Evolutionary conservation across 1,284 basidiomycete species (phyloP).

Genomic region (Tilletia setariae): DNA sequence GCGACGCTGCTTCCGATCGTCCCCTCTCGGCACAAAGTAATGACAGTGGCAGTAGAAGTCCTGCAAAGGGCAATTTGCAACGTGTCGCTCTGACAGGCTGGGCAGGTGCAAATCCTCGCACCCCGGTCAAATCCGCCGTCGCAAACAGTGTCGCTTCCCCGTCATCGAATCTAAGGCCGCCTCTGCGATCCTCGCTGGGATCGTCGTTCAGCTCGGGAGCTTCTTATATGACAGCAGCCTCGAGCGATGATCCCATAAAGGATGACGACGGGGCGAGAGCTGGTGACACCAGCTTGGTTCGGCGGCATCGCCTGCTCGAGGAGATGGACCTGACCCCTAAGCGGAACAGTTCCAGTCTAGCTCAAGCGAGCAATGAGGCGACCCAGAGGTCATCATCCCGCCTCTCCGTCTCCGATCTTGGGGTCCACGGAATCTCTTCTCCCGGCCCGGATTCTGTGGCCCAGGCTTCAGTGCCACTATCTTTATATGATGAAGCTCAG

Average conservation of each 20-base stretch:
- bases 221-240: not conserved
- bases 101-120: not conserved
- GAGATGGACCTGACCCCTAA: constrained; percentile 38
- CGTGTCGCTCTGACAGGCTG: not conserved
- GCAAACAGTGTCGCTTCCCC: not conserved
- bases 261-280: not conserved
- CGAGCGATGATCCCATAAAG: not conserved
- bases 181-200: not conserved
- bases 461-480: constrained; percentile 35
- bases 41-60: not conserved
- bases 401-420: not conserved
- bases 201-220: not conserved
- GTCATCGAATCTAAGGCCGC: not conserved
- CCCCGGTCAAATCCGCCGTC: not conserved
- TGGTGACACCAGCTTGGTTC: constrained; percentile 54
- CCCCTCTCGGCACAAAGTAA: not conserved
- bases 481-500: constrained; percentile 53
- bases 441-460: constrained; percentile 32
- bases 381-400: not conserved
- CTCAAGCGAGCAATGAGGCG: constrained; percentile 27
- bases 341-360: constrained; percentile 24
- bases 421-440: not conserved
- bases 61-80: not conserved
- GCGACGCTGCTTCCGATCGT: not conserved
- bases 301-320: constrained; percentile 55